phyloP scores from a whole-genome alignment of 257 asterid genomes.

The Ajuga chamaepitys region DNA sequence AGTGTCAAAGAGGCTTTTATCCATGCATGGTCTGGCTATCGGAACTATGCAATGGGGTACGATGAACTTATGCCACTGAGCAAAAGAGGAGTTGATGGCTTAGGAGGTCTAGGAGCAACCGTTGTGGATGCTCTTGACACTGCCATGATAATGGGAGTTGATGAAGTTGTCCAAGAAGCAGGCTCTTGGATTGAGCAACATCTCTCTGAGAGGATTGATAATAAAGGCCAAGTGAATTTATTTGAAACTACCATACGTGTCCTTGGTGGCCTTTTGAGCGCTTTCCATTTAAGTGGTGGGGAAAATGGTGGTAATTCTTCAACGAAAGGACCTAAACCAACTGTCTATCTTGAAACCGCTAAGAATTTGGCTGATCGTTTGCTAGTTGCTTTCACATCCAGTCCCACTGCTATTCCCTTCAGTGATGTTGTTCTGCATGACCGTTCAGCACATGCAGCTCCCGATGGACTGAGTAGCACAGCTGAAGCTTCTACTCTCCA shows the following conservation, averaged over 20 bases:
- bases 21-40: constrained; percentile 96
- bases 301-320: constrained; percentile 39
- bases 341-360: constrained; percentile 79
- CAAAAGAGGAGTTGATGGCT: constrained; percentile 66
- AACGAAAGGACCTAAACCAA: constrained; percentile 60
- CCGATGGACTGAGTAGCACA: constrained; percentile 94
- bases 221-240: constrained; percentile 81
- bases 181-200: constrained; percentile 85
- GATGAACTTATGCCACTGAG: constrained; percentile 97
- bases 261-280: constrained; percentile 93
- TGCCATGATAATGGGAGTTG: constrained; percentile 88
- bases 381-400: constrained; percentile 75
- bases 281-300: constrained; percentile 82
- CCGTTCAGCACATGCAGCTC: constrained; percentile 81
- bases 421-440: constrained; percentile 78
- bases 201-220: constrained; percentile 60
- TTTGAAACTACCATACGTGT: constrained; percentile 93
- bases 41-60: constrained; percentile 66
- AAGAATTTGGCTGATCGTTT: constrained; percentile 82
- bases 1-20: constrained; percentile 81
- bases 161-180: constrained; percentile 68
- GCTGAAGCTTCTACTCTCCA: constrained; percentile 87
- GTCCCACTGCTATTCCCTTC: constrained; percentile 77
- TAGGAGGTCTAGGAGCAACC: constrained; percentile 98
- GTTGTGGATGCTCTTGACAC: constrained; percentile 92